phyloP scores from a whole-genome alignment of 2,329 filamentous ascomycete species.

The Coniochaeta sp. region DNA sequence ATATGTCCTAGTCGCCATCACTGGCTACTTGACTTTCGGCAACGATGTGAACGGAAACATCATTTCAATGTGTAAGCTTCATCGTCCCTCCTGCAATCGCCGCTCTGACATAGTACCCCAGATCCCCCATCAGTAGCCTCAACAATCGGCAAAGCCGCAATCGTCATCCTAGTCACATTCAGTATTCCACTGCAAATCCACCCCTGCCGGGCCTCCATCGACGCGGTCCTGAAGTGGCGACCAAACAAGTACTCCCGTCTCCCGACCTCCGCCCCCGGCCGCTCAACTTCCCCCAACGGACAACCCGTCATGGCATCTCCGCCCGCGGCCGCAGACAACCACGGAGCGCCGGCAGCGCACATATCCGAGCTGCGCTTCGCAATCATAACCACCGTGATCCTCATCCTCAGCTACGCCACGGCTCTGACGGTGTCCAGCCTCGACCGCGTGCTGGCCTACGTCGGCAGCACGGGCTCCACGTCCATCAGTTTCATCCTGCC shows the following conservation, averaged over 20 bases:
- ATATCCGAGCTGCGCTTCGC: constrained; percentile 90
- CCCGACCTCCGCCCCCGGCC: constrained; percentile 24
- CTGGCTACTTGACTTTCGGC: constrained; percentile 92
- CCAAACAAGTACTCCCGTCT: constrained; percentile 42
- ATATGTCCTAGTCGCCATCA: constrained; percentile 88
- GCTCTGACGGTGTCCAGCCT: constrained; percentile 87
- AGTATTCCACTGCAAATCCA: constrained; percentile 94
- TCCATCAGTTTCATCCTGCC: constrained; percentile 96
- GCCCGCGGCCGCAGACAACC: constrained; percentile 19
- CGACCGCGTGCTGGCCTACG: constrained; percentile 88
- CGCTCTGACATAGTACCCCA: constrained; percentile 18
- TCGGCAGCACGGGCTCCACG: constrained; percentile 89
- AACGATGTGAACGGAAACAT: constrained; percentile 88
- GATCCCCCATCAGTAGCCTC: constrained; percentile 70
- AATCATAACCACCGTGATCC: constrained; percentile 76
- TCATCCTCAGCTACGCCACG: constrained; percentile 77
- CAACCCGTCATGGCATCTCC: constrained; percentile 32
- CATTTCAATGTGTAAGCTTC: constrained; percentile 75
- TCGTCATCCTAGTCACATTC: constrained; percentile 93
- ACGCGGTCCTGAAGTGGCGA: constrained; percentile 91
- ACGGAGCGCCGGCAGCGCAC: constrained; percentile 46
- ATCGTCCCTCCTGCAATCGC: not conserved
- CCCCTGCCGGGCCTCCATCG: constrained; percentile 88
- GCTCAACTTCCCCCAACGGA: constrained; percentile 30
- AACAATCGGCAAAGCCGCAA: constrained; percentile 89